A percentile compares a stretch with the other conserved stretches of the same genome.
phyloP scores from a whole-genome alignment of 1,284 basidiomycete species.

The Ganoderma meredithae region DNA sequence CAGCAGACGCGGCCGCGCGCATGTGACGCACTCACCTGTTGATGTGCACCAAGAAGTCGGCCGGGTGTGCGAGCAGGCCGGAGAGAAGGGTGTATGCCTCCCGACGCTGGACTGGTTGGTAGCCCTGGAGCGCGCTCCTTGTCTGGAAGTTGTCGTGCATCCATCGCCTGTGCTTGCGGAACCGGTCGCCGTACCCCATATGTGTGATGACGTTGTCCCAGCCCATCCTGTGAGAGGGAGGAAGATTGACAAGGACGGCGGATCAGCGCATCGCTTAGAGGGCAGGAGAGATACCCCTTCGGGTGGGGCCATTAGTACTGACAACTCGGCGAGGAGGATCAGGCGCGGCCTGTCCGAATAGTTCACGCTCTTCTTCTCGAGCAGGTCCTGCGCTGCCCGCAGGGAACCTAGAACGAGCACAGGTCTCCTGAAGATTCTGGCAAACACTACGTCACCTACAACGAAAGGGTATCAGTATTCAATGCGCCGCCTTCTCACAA shows the following conservation, averaged over 20 bases:
- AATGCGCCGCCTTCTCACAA: slow-evolving; percentile 41
- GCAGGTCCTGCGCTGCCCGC: slow-evolving; percentile 57
- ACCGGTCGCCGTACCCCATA: slow-evolving; percentile 39
- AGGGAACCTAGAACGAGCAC: slow-evolving; percentile 41
- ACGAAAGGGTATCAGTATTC: slow-evolving; percentile 31
- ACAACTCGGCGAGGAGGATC: slow-evolving; percentile 39
- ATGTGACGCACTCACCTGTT: slow-evolving; percentile 35
- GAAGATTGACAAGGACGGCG: slow-evolving; percentile 21
- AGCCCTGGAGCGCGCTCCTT: slow-evolving; percentile 32
- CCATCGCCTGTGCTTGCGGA: slow-evolving; percentile 41
- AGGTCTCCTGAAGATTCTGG: slow-evolving; percentile 45
- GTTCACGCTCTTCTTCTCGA: slow-evolving; percentile 59
- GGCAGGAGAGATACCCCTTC: not conserved
- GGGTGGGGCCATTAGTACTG: slow-evolving; percentile 14
- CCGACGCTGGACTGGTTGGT: slow-evolving; percentile 35
- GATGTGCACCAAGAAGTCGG: slow-evolving; percentile 34
- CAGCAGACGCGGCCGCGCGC: not conserved
- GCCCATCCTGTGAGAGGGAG: slow-evolving; percentile 33
- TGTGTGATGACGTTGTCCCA: slow-evolving; percentile 38
- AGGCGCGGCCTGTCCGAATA: slow-evolving; percentile 52
- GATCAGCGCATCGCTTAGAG: slow-evolving; percentile 23
- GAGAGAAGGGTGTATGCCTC: slow-evolving; percentile 39
- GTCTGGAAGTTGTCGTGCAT: slow-evolving; percentile 40
- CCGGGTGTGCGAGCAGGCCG: slow-evolving; percentile 34
- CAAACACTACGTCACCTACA: slow-evolving; percentile 45